Evolutionary conservation across 2,329 filamentous ascomycete genomes (phyloP), one percentile per base, ranked within the genome.

Genomic region (Stemphylium lycopersici): DNA sequence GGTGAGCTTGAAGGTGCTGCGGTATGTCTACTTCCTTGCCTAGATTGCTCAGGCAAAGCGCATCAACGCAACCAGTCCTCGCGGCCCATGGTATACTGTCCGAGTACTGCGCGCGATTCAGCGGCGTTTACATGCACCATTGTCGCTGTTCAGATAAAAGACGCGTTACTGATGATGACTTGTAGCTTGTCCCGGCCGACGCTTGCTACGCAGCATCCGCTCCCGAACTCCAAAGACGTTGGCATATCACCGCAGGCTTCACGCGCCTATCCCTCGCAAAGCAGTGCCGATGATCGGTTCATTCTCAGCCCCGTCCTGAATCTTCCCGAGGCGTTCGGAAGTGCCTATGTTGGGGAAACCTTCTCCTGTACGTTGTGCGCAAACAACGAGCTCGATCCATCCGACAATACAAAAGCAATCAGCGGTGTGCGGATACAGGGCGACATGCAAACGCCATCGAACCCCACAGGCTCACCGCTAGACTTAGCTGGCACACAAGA

Each of bases 281-380:
- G 77, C 29, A 68, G 74, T 24, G 78, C 81, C 53, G 71, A 75
- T 22, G 79, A 81, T 58, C 77, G 78, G 26, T 87, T 86, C 62
- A 81, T 85, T 33, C 76, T 88, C 45, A 81, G 80, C 26, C 82
- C 84, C 18, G 78, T 84, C 64, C 84, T 98, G 67, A 95, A 91
- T 41, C 87, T 98, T 1, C 93, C 95, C 8, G 88, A 92, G 13
- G 89, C 91, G 0, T 98, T 99, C 74, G 93, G 93, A 39, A 93
- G 91, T 11, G 93, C 93, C 7, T 97, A 97, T 74, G 93, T 98
- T 16, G 95, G 95, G 66, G 93, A 98, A 79, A 91, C 89, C 0
- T 98, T 99, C 77, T 88, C 89, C 61, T 99, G 95, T 77, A 96
- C 93, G 1, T 83, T 98, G 18, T 96, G 93, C 77, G 93, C 90